These are phyloP conservation scores for Chalara sp. DNA, from an alignment of 2,329 filamentous ascomycete species.

Conservation along the genomic window DNA sequence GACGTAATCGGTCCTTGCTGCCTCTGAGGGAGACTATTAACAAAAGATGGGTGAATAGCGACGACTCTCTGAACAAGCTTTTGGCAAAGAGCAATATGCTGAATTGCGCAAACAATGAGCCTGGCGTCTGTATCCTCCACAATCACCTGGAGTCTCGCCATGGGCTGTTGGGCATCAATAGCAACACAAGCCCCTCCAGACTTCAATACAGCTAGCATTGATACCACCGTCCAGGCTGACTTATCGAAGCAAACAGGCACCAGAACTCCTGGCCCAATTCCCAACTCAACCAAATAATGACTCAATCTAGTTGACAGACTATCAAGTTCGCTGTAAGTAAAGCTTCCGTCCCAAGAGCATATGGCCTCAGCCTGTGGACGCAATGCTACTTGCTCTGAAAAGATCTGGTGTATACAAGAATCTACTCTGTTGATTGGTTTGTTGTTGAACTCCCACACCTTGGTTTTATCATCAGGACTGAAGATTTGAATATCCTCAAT, in stretches of 20 bases:
- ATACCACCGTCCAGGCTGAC: neutral
- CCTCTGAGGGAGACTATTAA: neutral
- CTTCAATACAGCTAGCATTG: conserved; percentile 20
- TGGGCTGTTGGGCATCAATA: conserved; percentile 17
- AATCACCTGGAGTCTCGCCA: conserved; percentile 2
- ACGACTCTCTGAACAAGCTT: neutral
- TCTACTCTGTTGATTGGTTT: too few relatives aligned
- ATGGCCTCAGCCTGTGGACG: conserved; percentile 14
- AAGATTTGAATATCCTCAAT: too few relatives aligned
- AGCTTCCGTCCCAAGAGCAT: conserved; percentile 13
- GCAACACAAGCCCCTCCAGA: conserved; percentile 23
- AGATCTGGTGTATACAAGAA: too few relatives aligned
- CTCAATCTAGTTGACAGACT: conserved; percentile 9
- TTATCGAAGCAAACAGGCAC: neutral
- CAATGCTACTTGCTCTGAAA: too few relatives aligned
- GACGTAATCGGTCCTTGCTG: neutral
- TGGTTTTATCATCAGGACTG: too few relatives aligned
- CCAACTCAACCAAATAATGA: conserved; percentile 6
- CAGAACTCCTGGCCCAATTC: conserved; percentile 4
- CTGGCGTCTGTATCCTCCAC: conserved; percentile 3
- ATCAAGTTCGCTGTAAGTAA: conserved; percentile 17
- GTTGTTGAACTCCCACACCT: too few relatives aligned
- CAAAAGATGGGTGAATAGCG: neutral
- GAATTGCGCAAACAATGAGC: conserved; percentile 6
- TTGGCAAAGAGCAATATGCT: too few relatives aligned